These are phyloP conservation scores for Fraxinus ornus DNA, from an alignment of 305 asterid genomes.

Conservation along the genomic window DNA sequence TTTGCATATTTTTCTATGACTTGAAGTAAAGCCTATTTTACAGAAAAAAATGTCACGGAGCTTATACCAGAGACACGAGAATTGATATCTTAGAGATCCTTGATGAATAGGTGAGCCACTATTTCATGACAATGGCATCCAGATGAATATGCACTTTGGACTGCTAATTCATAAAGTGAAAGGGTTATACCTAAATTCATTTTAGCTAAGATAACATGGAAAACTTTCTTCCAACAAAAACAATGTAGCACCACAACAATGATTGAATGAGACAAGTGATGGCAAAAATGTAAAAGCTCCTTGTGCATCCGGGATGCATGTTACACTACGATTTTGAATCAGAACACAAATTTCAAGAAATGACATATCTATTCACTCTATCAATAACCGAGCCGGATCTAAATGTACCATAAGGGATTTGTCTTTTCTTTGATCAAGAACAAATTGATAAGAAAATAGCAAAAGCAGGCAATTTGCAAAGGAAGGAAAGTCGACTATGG, in stretches of 20 bases:
- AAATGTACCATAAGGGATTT: neutral
- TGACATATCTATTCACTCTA: neutral
- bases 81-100: neutral
- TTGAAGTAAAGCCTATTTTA: neutral
- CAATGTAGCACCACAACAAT: neutral
- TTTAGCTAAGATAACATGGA: neutral
- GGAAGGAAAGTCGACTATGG: neutral
- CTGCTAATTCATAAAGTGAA: neutral
- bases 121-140: neutral
- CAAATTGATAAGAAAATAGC: neutral
- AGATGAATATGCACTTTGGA: neutral
- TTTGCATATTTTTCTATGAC: neutral
- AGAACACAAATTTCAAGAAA: too few relatives aligned
- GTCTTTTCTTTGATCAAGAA: neutral
- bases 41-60: neutral
- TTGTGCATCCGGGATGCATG: too few relatives aligned
- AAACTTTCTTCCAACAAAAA: neutral
- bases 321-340: neutral
- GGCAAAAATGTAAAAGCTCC: too few relatives aligned
- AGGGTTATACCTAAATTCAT: neutral
- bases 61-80: neutral
- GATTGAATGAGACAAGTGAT: neutral
- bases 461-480: neutral
- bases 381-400: neutral
- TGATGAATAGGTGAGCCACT: neutral